Conservation (phyloP, 768 basidiomycete species). For the Neoboletus brunneissimus region DNA sequence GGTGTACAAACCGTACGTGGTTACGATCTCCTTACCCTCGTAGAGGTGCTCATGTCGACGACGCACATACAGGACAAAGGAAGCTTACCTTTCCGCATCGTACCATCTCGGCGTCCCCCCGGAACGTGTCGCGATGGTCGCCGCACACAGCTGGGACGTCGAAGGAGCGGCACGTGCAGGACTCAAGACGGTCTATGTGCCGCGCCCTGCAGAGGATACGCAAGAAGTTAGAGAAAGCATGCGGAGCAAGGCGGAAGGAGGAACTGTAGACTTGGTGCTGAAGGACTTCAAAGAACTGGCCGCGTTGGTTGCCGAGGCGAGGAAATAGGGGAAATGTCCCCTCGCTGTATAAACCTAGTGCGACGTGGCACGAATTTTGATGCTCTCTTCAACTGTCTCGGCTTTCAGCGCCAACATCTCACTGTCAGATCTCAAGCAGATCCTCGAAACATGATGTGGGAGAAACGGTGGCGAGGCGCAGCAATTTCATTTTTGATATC, state of each 20-base stretch:
- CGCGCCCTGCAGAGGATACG: constrained; percentile 46
- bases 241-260: constrained; percentile 50
- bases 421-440: neutral
- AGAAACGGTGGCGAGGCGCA: neutral
- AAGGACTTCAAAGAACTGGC: constrained; percentile 52
- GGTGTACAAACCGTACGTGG: constrained; percentile 64
- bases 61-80: constrained; percentile 34
- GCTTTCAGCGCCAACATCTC: too few relatives aligned
- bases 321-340: neutral
- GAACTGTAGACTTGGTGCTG: constrained; percentile 57
- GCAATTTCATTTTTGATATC: neutral
- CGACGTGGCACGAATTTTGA: too few relatives aligned
- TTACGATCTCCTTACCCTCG: too few relatives aligned
- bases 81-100: constrained; percentile 48
- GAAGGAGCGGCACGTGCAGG: constrained; percentile 50
- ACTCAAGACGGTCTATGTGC: constrained; percentile 59
- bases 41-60: too few relatives aligned
- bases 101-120: constrained; percentile 47
- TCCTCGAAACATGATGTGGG: neutral
- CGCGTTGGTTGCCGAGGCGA: constrained; percentile 16
- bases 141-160: constrained; percentile 59
- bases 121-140: constrained; percentile 58
- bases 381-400: too few relatives aligned
- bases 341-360: neutral
- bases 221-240: constrained; percentile 25